Evolutionary conservation across 2,329 filamentous ascomycete genomes (phyloP).

Genomic region (Xylaria polymorpha): DNA sequence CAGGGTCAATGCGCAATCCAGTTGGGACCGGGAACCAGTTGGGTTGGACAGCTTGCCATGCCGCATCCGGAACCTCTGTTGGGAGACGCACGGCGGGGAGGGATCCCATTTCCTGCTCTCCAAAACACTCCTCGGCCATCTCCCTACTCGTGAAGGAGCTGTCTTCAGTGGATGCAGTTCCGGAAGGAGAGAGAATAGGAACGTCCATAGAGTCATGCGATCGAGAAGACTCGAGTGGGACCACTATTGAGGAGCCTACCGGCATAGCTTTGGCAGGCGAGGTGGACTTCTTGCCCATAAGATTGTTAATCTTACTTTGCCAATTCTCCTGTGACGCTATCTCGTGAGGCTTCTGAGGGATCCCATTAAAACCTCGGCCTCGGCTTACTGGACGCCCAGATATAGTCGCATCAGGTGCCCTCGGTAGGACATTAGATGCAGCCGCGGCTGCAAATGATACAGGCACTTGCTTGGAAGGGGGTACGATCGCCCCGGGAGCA

Average conservation of each 20-base stretch:
- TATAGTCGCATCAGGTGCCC: slow-evolving; percentile 29
- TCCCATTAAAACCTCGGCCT: slow-evolving; percentile 42
- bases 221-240: slow-evolving; percentile 68
- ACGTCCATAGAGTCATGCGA: slow-evolving; percentile 71
- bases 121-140: slow-evolving; percentile 83
- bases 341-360: slow-evolving; percentile 47
- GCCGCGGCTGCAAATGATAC: slow-evolving; percentile 58
- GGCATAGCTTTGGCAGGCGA: slow-evolving; percentile 68
- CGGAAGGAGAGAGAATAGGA: slow-evolving; percentile 66
- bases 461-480: slow-evolving; percentile 54
- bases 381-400: slow-evolving; percentile 43
- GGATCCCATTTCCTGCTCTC: slow-evolving; percentile 83
- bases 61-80: slow-evolving; percentile 67
- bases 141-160: slow-evolving; percentile 69
- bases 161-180: slow-evolving; percentile 52
- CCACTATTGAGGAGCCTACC: slow-evolving; percentile 75
- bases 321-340: slow-evolving; percentile 62
- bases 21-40: slow-evolving; percentile 66
- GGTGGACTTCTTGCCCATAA: slow-evolving; percentile 73
- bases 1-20: slow-evolving; percentile 62
- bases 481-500: slow-evolving; percentile 51
- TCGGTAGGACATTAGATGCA: slow-evolving; percentile 44
- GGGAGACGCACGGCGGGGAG: slow-evolving; percentile 78
- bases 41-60: slow-evolving; percentile 70
- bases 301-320: slow-evolving; percentile 86